Evolutionary conservation across 495 filamentous ascomycete genomes (phyloP).

Genomic region (Echria macrotheca): DNA sequence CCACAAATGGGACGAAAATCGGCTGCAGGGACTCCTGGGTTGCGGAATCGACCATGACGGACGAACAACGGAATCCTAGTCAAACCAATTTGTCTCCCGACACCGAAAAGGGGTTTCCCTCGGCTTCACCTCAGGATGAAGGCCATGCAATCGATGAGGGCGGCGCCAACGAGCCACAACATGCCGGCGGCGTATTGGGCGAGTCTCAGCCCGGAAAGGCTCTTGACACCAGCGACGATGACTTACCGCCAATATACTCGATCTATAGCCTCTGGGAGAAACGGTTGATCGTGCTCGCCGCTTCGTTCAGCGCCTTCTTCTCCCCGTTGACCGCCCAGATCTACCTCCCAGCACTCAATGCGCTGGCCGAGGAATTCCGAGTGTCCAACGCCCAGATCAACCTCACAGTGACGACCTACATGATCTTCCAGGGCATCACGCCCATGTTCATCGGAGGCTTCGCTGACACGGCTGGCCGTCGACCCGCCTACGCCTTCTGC

Average conservation of each 20-base stretch:
- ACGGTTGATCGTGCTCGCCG: constrained; percentile 55
- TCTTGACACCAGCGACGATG: background rate
- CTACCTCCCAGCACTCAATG: constrained; percentile 66
- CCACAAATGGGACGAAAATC: too few species aligned
- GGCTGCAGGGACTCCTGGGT: too few species aligned
- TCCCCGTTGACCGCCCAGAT: constrained; percentile 65
- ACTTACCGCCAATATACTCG: constrained; percentile 39
- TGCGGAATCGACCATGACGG: too few species aligned
- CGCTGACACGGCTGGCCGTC: constrained; percentile 49
- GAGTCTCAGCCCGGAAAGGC: constrained; percentile 3
- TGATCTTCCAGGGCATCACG: constrained; percentile 54
- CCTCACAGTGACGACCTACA: constrained; percentile 57
- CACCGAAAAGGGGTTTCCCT: too few species aligned
- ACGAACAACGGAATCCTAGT: too few species aligned
- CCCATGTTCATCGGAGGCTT: constrained; percentile 53
- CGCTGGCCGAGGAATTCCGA: constrained; percentile 46
- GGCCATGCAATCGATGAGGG: background rate
- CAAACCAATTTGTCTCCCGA: too few species aligned
- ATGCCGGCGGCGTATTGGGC: background rate
- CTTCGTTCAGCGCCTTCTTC: constrained; percentile 58
- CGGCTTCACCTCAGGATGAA: background rate
- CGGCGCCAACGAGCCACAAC: background rate
- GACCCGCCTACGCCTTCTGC: constrained; percentile 50
- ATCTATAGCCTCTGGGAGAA: constrained; percentile 53
- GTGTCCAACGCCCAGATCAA: constrained; percentile 53